Base-by-base conservation (phyloP, 192 early-diverging fungal species). In the Borealophlyctis nickersoniae region DNA sequence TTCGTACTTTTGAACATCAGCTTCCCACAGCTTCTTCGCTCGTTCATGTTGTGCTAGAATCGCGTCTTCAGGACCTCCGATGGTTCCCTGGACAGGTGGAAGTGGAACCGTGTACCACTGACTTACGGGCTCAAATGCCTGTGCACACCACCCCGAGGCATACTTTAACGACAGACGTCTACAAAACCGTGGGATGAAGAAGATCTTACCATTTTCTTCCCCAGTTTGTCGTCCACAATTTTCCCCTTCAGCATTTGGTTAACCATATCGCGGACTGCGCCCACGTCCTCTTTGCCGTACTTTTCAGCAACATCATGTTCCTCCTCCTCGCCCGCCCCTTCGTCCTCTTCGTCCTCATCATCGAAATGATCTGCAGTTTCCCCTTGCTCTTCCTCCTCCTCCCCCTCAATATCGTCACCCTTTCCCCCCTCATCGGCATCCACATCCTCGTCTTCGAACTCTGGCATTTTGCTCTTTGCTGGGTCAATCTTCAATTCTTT, bases 21-120 rank as follows among this genome's bases (percentile, higher is more conserved):
- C 58, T 28, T 83, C 79, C 65, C 89, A 77, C 19, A 94, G 71
- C 23, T 80, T 65, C 59, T 80, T 83, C 0, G 91, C 90, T 63
- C 73, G 73, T 36, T 71, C 60, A 53, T 65, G 66, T 53, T 57
- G 56, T 35, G 73, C 36, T 1, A 60, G 14, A 30, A 73, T 73
- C 30, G 51, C 39, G 22, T 30, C 48, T 61, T 58, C 63, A 34
- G 45, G 29, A 9, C 29, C 29, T 9, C 45, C 16, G 9, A 27
- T 34, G 57, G 7, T 30, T 66, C 69, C 33, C 24, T 34, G 57
- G 49, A 76, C 36, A 28, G 74, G 62, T 30, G 69, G 52, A 4
- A 76, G 35, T 33, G 62, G 50, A 7, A 67, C 55, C 22, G 52
- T 45, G 51, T 72, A 51, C 74, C 74, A 76, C 31, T 63, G 49